Base-by-base conservation (phyloP, 2,329 filamentous ascomycete species). In the Hymenotorrendiella dingleyae region DNA sequence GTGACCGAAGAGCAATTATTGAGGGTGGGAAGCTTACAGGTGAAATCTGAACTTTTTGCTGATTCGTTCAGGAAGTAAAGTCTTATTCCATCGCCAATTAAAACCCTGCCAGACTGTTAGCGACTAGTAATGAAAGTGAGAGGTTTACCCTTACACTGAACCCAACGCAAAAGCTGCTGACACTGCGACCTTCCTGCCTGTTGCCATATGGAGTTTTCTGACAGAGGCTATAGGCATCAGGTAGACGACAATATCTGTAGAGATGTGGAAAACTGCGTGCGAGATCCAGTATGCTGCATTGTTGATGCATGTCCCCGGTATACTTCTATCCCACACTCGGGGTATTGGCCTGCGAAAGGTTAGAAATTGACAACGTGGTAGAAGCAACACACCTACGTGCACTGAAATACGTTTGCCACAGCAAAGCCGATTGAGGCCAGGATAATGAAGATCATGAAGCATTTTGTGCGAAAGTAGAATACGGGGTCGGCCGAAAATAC, bases 211-310 rank as follows among this genome's bases (percentile, higher is more conserved):
- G n/a, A 37, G 14, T 16, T 26, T 37, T 5, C 19, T 17, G 6
- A 37, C 35, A 26, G 35, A 23, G 14, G 27, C 21, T 9, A 37
- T 23, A 10, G 35, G 35, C 23, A 37, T 37, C 12, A 37, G 27
- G 22, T 17, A 37, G 9, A 37, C 27, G n/a, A 27, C 23, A 10
- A 37, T 16, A 37, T 37, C 35, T 16, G 35, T 37, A n/a, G 19
- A 6, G 14, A 37, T 37, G 22, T 37, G 35, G 17, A 37, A 37
- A 8, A 26, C 12, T 17, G 35, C 35, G 24, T 37, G 35, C 7
- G 35, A 37, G 4, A 37, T 23, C 35, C 35, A 37, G 16, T 37
- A 37, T 26, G 35, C 35, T 9, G 21, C 35, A 27, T 27, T 37
- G 23, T 37, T 37, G 8, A 37, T 37, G 27, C 35, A 37, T 12